A percentile compares a stretch with the other conserved stretches of the same genome.
phyloP scores from a whole-genome alignment of 805 yeast genomes.

The Ogataea methylovora region DNA sequence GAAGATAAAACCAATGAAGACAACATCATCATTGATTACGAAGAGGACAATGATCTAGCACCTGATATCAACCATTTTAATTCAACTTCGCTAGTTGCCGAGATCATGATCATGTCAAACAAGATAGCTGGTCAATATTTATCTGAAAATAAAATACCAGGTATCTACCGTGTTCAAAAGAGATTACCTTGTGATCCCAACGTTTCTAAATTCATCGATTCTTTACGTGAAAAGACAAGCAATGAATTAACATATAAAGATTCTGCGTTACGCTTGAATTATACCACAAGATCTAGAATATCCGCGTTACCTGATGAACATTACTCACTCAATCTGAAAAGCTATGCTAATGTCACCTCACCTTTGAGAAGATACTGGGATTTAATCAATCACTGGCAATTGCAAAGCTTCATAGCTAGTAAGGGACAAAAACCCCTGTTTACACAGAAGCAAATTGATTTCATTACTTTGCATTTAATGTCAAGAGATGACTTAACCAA shows the following conservation, averaged over 20 bases:
- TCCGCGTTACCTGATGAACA: conserved; percentile 43
- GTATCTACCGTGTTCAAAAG: conserved; percentile 35
- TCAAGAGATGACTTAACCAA: conserved; percentile 34
- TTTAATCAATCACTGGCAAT: conserved; percentile 71
- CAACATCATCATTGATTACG: background rate
- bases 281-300: conserved; percentile 46
- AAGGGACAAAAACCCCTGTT: conserved; percentile 18
- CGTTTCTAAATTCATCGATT: conserved; percentile 6
- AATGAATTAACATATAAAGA: conserved; percentile 29
- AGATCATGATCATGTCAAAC: conserved; percentile 78
- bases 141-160: conserved; percentile 35
- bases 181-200: conserved; percentile 15
- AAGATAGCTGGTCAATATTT: conserved; percentile 47
- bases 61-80: background rate
- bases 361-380: conserved; percentile 85
- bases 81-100: conserved; percentile 51
- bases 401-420: conserved; percentile 35
- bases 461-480: conserved; percentile 35
- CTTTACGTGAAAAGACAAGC: background rate
- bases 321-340: conserved; percentile 51
- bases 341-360: conserved; percentile 75
- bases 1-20: background rate
- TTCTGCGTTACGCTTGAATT: conserved; percentile 33
- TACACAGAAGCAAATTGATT: conserved; percentile 24
- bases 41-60: background rate